Evolutionary conservation across 2,329 filamentous ascomycete species (phyloP), one percentile per base, ranked within the genome.

Genomic region (Scedosporium minutisporum): DNA sequence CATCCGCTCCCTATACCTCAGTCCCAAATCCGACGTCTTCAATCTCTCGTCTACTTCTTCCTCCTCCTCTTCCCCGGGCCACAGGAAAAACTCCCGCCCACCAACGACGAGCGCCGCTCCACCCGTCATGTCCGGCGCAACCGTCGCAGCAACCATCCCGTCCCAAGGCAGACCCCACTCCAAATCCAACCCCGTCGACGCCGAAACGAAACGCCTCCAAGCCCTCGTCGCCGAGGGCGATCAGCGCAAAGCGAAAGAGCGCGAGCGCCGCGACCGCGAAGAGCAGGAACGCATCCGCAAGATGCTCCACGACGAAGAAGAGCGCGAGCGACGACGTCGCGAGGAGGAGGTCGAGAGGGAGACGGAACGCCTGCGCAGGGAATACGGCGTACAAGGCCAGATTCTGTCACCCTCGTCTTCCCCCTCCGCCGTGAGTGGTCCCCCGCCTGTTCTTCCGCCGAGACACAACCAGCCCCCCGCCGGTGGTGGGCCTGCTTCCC

Each of bases 171-270:
- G 60, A 67, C 51, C 51, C 1, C 51, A 55, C 21, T 55, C 51
- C 21, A 62, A 61, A 23, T 29, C 61, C 6, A 46, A 23, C 42
- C 58, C 41, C 58, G 80, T 91, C 10, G 86, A 96, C 42, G 84
- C 85, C 53, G 93, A 97, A 74, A 96, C 91, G 0, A 87, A 87
- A 67, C 82, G 91, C 0, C 76, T 97, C 6, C 78, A 81, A 68
- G 79, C 78, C 42, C 74, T 84, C 71, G 78, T 84, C 7, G 33
- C 55, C 55, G 76, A 74, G 1, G 72, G 75, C 67, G 78, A 78
- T 70, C 81, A 80, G 69, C 79, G 79, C 18, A 78, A 78, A 65
- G 79, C 82, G 55, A 78, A 77, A 10, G 84, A 88, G 67, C 80
- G 81, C 5, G 79, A 82, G 65, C 80, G 75, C 65, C 78, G 80